Percentiles rank a stretch among this genome's conserved stretches.
Evolutionary conservation across 1,284 basidiomycete genomes (phyloP).

Genomic region (Porodaedalea pini): DNA sequence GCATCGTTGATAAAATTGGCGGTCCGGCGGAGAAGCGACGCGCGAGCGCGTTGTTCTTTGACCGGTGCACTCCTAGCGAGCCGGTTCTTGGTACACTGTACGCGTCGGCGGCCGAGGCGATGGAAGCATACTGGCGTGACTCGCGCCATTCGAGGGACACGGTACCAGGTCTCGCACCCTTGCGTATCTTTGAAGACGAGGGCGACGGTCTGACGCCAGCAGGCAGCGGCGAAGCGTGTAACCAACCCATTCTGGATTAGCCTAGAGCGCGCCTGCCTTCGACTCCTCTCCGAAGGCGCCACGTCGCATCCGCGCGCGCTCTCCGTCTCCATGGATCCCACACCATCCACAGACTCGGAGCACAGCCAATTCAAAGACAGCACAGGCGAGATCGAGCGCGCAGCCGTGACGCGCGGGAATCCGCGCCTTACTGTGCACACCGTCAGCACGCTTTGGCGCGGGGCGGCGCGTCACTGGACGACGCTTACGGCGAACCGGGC

Average conservation of each 20-base stretch:
- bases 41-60: conserved; percentile 52
- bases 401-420: conserved; percentile 52
- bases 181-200: conserved; percentile 37
- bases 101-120: not conserved
- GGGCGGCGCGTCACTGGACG: conserved; percentile 70
- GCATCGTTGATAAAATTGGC: conserved; percentile 71
- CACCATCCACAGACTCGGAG: not conserved
- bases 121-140: conserved; percentile 50
- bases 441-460: conserved; percentile 64
- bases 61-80: conserved; percentile 5
- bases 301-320: conserved; percentile 12
- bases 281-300: conserved; percentile 4
- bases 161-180: conserved; percentile 51
- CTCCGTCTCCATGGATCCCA: not conserved
- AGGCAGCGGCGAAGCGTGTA: too few relatives aligned
- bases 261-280: conserved; percentile 9
- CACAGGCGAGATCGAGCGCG: conserved; percentile 45
- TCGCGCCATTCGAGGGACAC: conserved; percentile 54
- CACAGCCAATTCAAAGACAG: too few relatives aligned
- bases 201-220: not conserved
- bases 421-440: conserved; percentile 65
- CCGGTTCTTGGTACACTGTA: not conserved
- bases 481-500: conserved; percentile 78
- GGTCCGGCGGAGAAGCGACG: conserved; percentile 59
- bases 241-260: conserved; percentile 10